Conservation (phyloP, 345 rosid genomes). For the Passiflora organensis region DNA sequence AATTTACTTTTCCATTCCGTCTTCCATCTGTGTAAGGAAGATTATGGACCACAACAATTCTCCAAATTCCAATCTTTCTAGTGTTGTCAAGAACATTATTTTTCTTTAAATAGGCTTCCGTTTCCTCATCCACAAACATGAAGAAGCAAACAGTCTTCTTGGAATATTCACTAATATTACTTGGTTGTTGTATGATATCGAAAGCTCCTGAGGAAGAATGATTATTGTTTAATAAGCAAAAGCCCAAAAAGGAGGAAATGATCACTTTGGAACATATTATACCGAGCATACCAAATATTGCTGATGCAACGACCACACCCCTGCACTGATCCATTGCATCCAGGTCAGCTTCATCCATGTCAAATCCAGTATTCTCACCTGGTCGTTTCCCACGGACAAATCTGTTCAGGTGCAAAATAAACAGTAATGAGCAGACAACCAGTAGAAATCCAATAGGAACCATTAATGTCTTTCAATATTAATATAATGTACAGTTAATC, state of each 20-base stretch:
- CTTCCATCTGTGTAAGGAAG: constrained; percentile 76
- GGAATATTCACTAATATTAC: constrained; percentile 56
- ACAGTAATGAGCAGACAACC: constrained; percentile 15
- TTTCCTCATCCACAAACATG: constrained; percentile 88
- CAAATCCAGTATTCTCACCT: constrained; percentile 69
- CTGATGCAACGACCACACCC: constrained; percentile 81
- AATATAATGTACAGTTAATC: too few relatives aligned
- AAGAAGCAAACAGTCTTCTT: constrained; percentile 60
- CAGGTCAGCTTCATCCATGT: constrained; percentile 68
- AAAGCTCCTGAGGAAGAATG: constrained; percentile 55
- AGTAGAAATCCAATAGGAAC: constrained; percentile 4
- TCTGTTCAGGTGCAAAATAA: constrained; percentile 27
- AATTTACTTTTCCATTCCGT: constrained; percentile 75
- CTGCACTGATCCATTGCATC: constrained; percentile 53
- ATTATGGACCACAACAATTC: constrained; percentile 60
- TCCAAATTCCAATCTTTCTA: constrained; percentile 76
- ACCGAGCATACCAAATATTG: constrained; percentile 65
- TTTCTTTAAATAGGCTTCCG: constrained; percentile 65
- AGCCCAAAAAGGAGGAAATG: constrained; percentile 9
- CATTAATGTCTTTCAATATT: too few relatives aligned
- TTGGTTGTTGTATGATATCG: constrained; percentile 76
- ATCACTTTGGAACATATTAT: constrained; percentile 1
- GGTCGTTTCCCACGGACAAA: constrained; percentile 71
- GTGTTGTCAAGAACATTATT: constrained; percentile 42
- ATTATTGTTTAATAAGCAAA: constrained; percentile 16